Conservation (phyloP, 2,329 filamentous ascomycete genomes). For the Colletotrichum coccodes region DNA sequence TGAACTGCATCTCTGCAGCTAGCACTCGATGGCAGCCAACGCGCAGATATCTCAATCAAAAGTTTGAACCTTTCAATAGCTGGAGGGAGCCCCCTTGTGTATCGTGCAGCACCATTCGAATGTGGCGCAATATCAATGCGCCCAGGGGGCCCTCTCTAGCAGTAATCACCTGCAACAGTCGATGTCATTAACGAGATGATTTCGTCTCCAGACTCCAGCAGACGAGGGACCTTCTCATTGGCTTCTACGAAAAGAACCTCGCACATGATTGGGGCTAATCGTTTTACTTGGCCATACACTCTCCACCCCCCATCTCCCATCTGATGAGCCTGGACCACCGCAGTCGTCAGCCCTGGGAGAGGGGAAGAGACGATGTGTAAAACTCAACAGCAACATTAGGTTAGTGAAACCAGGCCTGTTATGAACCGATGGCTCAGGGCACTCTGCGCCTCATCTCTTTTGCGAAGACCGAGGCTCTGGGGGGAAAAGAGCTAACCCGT, state of each 20-base stretch:
- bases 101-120: background rate
- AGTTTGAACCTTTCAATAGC: background rate
- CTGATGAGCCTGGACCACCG: background rate
- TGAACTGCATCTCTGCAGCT: background rate
- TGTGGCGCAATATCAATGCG: background rate
- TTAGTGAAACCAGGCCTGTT: background rate
- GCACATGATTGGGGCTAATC: background rate
- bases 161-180: background rate
- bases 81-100: background rate
- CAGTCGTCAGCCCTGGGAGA: background rate
- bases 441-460: slow-evolving; percentile 2
- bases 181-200: background rate
- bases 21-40: background rate
- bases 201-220: background rate
- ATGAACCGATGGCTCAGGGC: background rate
- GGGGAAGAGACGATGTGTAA: background rate
- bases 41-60: background rate
- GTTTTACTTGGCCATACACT: background rate
- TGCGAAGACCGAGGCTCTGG: background rate
- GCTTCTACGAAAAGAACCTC: background rate
- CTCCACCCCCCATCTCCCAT: background rate
- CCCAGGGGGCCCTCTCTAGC: background rate
- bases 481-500: background rate
- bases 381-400: background rate
- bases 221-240: background rate